A percentile compares a stretch with the other conserved stretches of the same genome.
phyloP scores from a whole-genome alignment of 495 filamentous ascomycete genomes.

The Annulohypoxylon moriforme region DNA sequence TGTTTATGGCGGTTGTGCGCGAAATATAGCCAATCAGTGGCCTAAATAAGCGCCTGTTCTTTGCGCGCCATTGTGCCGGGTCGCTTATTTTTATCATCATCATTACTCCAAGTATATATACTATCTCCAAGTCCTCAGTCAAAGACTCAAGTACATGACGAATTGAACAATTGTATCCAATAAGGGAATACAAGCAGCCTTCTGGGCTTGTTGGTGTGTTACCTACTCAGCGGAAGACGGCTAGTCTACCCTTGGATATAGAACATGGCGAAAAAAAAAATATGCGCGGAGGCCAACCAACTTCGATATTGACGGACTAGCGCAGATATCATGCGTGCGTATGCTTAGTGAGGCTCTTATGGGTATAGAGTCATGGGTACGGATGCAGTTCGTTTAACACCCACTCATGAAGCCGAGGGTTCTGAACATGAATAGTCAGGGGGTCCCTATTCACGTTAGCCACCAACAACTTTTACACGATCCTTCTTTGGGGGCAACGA shows the following conservation, averaged over 20 bases:
- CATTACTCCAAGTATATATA: neutral
- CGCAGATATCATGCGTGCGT: neutral
- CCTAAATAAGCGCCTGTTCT: conserved; percentile 36
- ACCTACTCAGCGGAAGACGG: neutral
- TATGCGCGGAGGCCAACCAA: conserved; percentile 23
- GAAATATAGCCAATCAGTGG: conserved; percentile 38
- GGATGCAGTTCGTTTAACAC: conserved; percentile 7
- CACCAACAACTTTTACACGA: conserved; percentile 21
- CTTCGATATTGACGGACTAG: conserved; percentile 2
- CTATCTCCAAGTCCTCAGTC: neutral
- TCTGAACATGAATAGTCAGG: conserved; percentile 15
- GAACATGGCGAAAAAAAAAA: neutral
- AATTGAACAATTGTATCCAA: conserved; percentile 5
- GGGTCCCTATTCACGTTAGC: conserved; percentile 19
- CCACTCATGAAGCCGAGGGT: conserved; percentile 11
- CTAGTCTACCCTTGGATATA: conserved; percentile 12
- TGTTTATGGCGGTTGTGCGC: conserved; percentile 23
- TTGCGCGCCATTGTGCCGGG: conserved; percentile 31
- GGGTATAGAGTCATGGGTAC: conserved; percentile 16
- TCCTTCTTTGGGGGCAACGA: conserved; percentile 14
- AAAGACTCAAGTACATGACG: conserved; percentile 16
- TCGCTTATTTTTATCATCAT: conserved; percentile 18
- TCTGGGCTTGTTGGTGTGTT: conserved; percentile 24
- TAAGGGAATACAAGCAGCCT: neutral
- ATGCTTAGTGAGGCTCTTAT: conserved; percentile 10